Evolutionary conservation across 306 rosid species (phyloP).

Genomic region (Sphenostylis stenocarpa): DNA sequence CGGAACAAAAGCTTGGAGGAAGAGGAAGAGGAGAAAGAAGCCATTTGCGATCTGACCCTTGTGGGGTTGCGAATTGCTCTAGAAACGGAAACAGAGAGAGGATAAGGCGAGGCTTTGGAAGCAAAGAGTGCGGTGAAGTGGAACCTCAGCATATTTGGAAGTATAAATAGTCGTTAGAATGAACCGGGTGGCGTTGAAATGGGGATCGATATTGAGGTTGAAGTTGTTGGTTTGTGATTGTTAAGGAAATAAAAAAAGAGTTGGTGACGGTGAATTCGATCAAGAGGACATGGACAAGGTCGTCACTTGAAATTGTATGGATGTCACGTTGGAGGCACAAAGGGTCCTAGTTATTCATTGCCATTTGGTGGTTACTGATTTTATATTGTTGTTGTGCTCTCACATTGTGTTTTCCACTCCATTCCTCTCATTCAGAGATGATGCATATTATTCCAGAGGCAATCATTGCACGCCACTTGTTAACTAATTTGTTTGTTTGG

Average conservation of each 20-base stretch:
- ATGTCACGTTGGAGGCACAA: not conserved
- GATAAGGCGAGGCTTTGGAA: conserved; percentile 22
- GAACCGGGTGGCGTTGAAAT: not conserved
- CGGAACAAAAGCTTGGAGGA: conserved; percentile 74
- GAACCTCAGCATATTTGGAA: conserved; percentile 33
- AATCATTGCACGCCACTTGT: not conserved
- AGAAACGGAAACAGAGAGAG: conserved; percentile 25
- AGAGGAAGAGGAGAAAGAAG: conserved; percentile 40
- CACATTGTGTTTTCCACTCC: not conserved
- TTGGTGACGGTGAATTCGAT: conserved; percentile 6
- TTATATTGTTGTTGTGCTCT: not conserved
- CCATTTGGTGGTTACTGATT: not conserved
- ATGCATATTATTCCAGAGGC: not conserved
- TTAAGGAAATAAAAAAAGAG: not conserved
- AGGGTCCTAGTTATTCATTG: not conserved
- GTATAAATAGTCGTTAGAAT: not conserved
- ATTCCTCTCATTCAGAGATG: not conserved
- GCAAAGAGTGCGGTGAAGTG: conserved; percentile 31
- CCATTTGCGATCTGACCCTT: conserved; percentile 46
- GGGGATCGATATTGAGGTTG: not conserved
- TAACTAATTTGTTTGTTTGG: too few relatives aligned
- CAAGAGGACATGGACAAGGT: not conserved
- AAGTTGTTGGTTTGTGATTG: not conserved
- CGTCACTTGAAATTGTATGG: not conserved
- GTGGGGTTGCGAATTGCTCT: not conserved